A percentile compares a stretch with the other conserved stretches of the same genome.
Evolutionary conservation across 208 protist genomes (phyloP).

Genomic region (Porcisia hertigi): DNA sequence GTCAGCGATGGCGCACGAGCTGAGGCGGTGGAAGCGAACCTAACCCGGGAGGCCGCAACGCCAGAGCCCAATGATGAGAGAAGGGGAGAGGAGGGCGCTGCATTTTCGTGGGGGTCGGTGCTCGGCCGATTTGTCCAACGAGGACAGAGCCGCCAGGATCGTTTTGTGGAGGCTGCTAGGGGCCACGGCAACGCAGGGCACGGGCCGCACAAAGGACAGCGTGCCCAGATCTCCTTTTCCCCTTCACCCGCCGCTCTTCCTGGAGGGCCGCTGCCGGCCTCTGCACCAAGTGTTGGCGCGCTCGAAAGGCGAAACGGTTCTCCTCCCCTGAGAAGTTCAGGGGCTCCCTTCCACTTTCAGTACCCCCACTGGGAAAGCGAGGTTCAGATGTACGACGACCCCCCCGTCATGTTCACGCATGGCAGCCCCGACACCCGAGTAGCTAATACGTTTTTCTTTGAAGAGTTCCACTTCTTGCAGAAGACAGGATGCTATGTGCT

Average conservation of each 20-base stretch:
- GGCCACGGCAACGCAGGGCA: background rate
- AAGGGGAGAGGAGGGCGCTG: background rate
- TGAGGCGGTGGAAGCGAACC: background rate
- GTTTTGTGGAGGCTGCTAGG: background rate
- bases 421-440: slow-evolving; percentile 1
- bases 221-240: background rate
- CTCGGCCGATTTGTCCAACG: background rate
- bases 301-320: too few relatives aligned
- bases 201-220: background rate
- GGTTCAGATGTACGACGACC: slow-evolving; percentile 28
- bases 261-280: background rate
- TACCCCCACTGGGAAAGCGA: slow-evolving; percentile 26
- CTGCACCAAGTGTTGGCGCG: background rate
- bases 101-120: background rate
- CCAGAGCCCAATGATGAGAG: background rate
- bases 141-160: background rate
- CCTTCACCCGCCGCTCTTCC: background rate
- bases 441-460: slow-evolving; percentile 12
- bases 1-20: background rate
- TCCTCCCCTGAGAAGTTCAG: slow-evolving; percentile 3
- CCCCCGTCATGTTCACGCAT: slow-evolving; percentile 14
- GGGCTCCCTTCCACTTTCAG: slow-evolving; percentile 26
- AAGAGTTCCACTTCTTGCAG: slow-evolving; percentile 39
- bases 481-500: slow-evolving; percentile 47
- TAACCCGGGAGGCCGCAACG: background rate